Evolutionary conservation across 441 rosid genomes (phyloP).

Genomic region (Adansonia grandidieri): DNA sequence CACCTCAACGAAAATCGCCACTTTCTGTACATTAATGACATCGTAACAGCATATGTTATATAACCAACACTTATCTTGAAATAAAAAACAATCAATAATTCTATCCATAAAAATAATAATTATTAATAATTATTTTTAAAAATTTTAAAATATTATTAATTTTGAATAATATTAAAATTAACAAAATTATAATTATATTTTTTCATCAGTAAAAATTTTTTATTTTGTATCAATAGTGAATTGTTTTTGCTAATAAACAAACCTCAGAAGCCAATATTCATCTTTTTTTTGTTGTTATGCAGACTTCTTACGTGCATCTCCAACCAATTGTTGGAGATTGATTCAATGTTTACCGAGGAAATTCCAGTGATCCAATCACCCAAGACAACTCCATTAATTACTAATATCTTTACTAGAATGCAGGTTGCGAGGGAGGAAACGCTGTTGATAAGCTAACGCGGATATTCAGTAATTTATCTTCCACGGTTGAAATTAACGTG

Average conservation of each 20-base stretch:
- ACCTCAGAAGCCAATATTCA: neutral
- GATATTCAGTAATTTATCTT: neutral
- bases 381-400: neutral
- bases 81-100: too few relatives aligned
- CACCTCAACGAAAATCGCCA: neutral
- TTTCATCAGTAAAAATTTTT: too few relatives aligned
- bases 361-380: neutral
- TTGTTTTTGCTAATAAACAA: constrained; percentile 28
- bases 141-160: too few relatives aligned
- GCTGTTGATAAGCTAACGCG: constrained; percentile 14
- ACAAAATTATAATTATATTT: too few relatives aligned
- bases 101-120: too few relatives aligned
- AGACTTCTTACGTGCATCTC: constrained; percentile 32
- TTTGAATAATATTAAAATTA: too few relatives aligned
- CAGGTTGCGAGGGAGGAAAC: neutral
- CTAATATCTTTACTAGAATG: neutral
- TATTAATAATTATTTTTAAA: too few relatives aligned
- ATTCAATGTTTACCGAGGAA: neutral
- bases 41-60: neutral
- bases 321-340: constrained; percentile 30
- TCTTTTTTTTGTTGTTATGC: constrained; percentile 28
- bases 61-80: neutral
- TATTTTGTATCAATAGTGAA: neutral
- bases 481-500: neutral
- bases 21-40: neutral